Evolutionary conservation across 2,329 filamentous ascomycete species (phyloP).

Genomic region (Colletotrichum kahawae): DNA sequence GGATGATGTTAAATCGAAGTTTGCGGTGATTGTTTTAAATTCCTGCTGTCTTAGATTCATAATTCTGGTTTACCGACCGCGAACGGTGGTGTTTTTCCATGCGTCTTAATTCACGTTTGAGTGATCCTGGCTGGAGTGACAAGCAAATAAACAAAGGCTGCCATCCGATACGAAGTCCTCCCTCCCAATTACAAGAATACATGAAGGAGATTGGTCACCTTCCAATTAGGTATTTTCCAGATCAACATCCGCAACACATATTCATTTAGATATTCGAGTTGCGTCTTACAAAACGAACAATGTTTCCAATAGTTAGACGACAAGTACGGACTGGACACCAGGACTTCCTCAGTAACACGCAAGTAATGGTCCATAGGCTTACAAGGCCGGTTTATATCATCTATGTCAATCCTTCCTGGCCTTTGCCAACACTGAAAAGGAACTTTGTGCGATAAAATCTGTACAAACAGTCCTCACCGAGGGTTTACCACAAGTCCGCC

Average conservation of each 20-base stretch:
- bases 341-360: background rate
- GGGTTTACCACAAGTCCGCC: background rate
- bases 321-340: background rate
- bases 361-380: background rate
- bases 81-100: no score
- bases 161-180: no score
- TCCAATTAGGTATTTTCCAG: background rate
- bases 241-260: background rate
- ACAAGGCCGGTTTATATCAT: background rate
- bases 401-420: background rate
- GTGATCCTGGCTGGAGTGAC: background rate
- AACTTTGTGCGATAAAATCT: background rate
- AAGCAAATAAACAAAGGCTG: background rate
- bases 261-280: background rate
- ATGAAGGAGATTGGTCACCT: background rate
- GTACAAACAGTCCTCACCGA: background rate
- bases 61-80: no score
- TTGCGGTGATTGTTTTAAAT: no score
- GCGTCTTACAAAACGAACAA: background rate
- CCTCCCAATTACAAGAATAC: background rate
- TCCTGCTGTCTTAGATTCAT: no score
- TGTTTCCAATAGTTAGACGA: background rate
- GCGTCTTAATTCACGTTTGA: background rate
- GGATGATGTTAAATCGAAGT: no score
- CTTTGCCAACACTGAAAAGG: background rate